Percentiles rank a stretch among this genome's conserved stretches.
phyloP scores from a whole-genome alignment of 768 basidiomycete genomes.

The Clavulina sp. region DNA sequence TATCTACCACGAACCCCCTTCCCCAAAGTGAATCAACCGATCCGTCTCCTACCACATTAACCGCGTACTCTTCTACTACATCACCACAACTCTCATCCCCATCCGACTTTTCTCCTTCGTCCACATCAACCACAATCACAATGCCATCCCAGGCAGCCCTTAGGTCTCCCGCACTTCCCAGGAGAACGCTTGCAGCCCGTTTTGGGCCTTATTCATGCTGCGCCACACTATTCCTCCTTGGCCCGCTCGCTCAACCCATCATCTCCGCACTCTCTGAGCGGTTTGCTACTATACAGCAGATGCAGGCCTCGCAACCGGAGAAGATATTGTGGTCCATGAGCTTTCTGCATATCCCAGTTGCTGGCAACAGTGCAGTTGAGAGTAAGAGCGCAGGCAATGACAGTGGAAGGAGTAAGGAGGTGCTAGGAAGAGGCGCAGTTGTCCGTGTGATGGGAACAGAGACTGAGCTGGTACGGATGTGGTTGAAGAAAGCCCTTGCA shows the following conservation, averaged over 20 bases:
- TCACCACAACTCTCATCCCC: too few species aligned
- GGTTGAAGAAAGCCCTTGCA: conserved; percentile 41
- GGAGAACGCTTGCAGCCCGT: conserved; percentile 36
- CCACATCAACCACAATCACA: conserved; percentile 15
- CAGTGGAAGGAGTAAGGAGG: too few species aligned
- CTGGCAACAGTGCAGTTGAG: not conserved
- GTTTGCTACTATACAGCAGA: conserved; percentile 43
- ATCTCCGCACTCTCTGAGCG: conserved; percentile 30
- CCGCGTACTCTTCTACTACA: not conserved
- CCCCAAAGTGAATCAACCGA: not conserved
- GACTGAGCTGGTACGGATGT: conserved; percentile 54
- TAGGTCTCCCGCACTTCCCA: conserved; percentile 15
- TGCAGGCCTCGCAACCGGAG: conserved; percentile 34
- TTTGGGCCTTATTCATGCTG: conserved; percentile 80
- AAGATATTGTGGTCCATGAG: conserved; percentile 72
- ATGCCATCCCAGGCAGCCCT: too few species aligned
- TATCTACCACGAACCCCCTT: not conserved
- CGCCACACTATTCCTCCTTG: conserved; percentile 67
- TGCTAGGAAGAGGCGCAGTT: too few species aligned
- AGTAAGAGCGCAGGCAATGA: conserved; percentile 13
- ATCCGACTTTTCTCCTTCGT: too few species aligned
- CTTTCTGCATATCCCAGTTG: conserved; percentile 24
- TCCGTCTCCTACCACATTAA: not conserved
- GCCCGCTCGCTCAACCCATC: conserved; percentile 37
- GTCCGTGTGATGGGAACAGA: conserved; percentile 60